Evolutionary conservation across 352 stramenopile species (phyloP).

Genomic region (Pythium aphanidermatum): DNA sequence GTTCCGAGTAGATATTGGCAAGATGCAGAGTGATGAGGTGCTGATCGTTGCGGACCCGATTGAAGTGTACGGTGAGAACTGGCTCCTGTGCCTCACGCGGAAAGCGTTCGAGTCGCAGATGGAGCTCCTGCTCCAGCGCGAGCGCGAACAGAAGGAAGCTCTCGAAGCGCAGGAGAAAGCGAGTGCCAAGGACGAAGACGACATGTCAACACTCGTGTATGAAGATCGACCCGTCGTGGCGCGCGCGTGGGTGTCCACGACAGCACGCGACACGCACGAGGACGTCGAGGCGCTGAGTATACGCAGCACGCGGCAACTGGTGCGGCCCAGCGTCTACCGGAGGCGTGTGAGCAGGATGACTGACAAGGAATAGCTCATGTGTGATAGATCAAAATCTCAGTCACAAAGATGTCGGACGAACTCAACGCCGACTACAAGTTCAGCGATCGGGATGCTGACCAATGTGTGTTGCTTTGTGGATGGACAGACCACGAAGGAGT

Average conservation of each 20-base stretch:
- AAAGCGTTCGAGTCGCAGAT: conserved; percentile 60
- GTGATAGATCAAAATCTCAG: conserved; percentile 58
- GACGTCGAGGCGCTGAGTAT: conserved; percentile 61
- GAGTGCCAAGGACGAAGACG: conserved; percentile 28
- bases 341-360: not conserved
- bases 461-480: conserved; percentile 12
- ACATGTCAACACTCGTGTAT: conserved; percentile 57
- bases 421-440: conserved; percentile 84
- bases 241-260: conserved; percentile 47
- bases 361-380: not conserved
- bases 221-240: conserved; percentile 66
- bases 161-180: conserved; percentile 31
- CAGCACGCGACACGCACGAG: conserved; percentile 47
- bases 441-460: conserved; percentile 71
- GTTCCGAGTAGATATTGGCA: conserved; percentile 52
- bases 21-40: conserved; percentile 63
- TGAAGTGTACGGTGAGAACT: conserved; percentile 83
- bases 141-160: conserved; percentile 40
- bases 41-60: conserved; percentile 69
- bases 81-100: conserved; percentile 68
- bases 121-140: conserved; percentile 42
- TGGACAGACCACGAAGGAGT: too few relatives aligned
- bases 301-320: conserved; percentile 36
- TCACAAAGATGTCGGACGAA: conserved; percentile 79
- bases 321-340: conserved; percentile 13